Evolutionary conservation across 768 basidiomycete genomes (phyloP).

Genomic region (Mycena vitilis): DNA sequence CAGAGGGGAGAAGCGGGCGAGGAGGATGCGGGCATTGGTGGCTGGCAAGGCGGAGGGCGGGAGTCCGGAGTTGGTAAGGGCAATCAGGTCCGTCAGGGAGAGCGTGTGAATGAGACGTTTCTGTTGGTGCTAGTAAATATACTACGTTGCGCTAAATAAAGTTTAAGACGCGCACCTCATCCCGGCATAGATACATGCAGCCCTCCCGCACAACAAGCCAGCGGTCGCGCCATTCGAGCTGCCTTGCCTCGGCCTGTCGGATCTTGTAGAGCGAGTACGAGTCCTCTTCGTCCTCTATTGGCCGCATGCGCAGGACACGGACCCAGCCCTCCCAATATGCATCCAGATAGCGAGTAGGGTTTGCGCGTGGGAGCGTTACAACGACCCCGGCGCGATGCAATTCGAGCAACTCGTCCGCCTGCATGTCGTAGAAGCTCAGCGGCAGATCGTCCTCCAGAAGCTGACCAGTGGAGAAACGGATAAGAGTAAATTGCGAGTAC

Average conservation of each 20-base stretch:
- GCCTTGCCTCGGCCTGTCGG: constrained; percentile 47
- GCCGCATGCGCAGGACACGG: constrained; percentile 60
- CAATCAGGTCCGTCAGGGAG: constrained; percentile 25
- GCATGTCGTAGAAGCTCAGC: constrained; percentile 67
- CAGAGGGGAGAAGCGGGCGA: constrained; percentile 27
- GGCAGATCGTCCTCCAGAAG: constrained; percentile 75
- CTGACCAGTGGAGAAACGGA: constrained; percentile 77
- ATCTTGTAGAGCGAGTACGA: constrained; percentile 37
- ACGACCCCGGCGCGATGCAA: constrained; percentile 62
- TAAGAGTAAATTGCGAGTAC: constrained; percentile 56
- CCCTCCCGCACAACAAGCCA: constrained; percentile 38
- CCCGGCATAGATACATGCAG: constrained; percentile 25
- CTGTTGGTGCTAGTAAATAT: constrained; percentile 9
- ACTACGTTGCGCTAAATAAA: neutral
- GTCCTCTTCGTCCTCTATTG: constrained; percentile 39
- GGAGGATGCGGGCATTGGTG: constrained; percentile 26
- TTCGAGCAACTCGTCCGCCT: constrained; percentile 76
- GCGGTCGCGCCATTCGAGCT: constrained; percentile 35
- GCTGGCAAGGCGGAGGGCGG: constrained; percentile 20
- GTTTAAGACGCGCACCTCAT: constrained; percentile 28
- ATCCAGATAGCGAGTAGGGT: constrained; percentile 54
- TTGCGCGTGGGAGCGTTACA: constrained; percentile 54
- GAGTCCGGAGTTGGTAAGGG: constrained; percentile 24
- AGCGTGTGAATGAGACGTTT: constrained; percentile 29
- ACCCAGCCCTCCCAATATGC: constrained; percentile 72